Percentiles rank a stretch among this genome's conserved stretches.
phyloP scores from a whole-genome alignment of 768 basidiomycete genomes.

The Auricularia heimuer region DNA sequence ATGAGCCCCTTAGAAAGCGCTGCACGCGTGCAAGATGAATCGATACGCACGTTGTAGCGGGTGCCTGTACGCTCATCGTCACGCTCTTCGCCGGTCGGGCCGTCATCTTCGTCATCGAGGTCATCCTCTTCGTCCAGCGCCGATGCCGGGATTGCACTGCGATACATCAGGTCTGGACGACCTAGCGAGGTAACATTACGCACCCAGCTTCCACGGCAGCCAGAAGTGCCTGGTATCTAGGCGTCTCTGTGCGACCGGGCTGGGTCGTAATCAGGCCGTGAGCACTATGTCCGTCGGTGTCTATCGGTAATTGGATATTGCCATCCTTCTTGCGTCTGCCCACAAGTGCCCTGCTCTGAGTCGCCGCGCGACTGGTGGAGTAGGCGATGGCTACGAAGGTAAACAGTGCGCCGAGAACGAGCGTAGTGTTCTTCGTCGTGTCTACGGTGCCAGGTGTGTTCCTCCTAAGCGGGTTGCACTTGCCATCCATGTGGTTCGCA shows the following conservation, averaged over 20 bases:
- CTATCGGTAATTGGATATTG: conserved; percentile 52
- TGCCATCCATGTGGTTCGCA: conserved; percentile 65
- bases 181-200: conserved; percentile 19
- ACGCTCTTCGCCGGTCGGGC: conserved; percentile 54
- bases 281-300: conserved; percentile 35
- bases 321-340: conserved; percentile 59
- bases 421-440: conserved; percentile 73
- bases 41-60: conserved; percentile 72
- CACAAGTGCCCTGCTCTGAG: conserved; percentile 83
- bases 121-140: conserved; percentile 61
- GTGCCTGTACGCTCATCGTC: conserved; percentile 94
- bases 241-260: conserved; percentile 73
- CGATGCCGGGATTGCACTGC: conserved; percentile 79
- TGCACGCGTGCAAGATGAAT: background rate
- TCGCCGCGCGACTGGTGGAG: conserved; percentile 91
- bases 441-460: conserved; percentile 34
- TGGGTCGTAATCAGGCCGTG: conserved; percentile 75
- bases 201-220: conserved; percentile 85
- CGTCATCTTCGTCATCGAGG: conserved; percentile 52
- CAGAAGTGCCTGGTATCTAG: conserved; percentile 85
- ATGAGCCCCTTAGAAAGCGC: background rate
- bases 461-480: conserved; percentile 83
- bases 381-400: conserved; percentile 98
- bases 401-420: conserved; percentile 85
- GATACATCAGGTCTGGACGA: no score